Percentiles rank a stretch among this genome's conserved stretches.
phyloP scores from a whole-genome alignment of 352 stramenopile species.

The Pythium myriotylum region DNA sequence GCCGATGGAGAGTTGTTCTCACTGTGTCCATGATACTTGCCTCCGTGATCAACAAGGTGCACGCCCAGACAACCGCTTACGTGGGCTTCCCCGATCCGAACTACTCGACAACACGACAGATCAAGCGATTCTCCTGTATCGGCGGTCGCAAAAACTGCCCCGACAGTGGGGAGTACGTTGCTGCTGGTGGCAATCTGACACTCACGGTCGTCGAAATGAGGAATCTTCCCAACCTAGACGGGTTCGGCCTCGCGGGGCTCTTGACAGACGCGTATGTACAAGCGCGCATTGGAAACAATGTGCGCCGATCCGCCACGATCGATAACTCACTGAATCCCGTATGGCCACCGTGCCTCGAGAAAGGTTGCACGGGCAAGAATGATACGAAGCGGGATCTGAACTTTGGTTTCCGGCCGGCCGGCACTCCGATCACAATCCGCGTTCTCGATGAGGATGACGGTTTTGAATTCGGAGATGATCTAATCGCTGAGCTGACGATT shows the following conservation, averaged over 20 bases:
- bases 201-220: constrained; percentile 83
- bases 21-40: no score
- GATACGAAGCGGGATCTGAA: constrained; percentile 74
- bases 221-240: constrained; percentile 85
- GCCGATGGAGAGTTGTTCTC: no score
- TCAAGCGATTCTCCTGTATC: constrained; percentile 75
- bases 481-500: constrained; percentile 69
- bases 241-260: constrained; percentile 62
- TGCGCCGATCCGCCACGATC: constrained; percentile 57
- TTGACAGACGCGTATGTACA: constrained; percentile 82
- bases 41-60: background rate
- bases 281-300: constrained; percentile 73
- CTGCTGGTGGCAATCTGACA: constrained; percentile 87
- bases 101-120: constrained; percentile 50
- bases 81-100: constrained; percentile 66
- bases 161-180: constrained; percentile 64
- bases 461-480: constrained; percentile 87
- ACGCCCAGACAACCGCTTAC: constrained; percentile 57
- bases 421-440: constrained; percentile 69
- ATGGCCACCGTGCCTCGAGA: constrained; percentile 59
- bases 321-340: constrained; percentile 78
- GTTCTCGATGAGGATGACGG: constrained; percentile 84
- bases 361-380: constrained; percentile 43
- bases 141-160: constrained; percentile 70
- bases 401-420: constrained; percentile 84